These are phyloP conservation scores for Microdochium trichocladiopsis DNA, from an alignment of 2,329 filamentous ascomycete species.

Conservation along the genomic window DNA sequence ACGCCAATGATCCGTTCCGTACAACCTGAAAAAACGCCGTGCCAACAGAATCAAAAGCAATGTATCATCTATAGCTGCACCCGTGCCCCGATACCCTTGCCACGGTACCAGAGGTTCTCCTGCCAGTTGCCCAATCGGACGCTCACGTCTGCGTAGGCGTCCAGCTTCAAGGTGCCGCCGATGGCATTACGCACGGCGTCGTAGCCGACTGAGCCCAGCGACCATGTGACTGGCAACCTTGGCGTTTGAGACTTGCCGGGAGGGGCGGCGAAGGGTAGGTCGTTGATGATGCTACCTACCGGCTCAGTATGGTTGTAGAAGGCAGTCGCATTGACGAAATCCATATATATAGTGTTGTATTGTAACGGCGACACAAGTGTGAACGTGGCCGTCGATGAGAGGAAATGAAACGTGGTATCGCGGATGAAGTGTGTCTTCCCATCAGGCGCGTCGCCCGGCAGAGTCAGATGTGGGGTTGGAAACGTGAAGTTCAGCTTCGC, in stretches of 20 bases:
- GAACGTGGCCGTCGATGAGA: conserved; percentile 82
- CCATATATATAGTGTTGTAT: conserved; percentile 68
- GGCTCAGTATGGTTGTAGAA: conserved; percentile 75
- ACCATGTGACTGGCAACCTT: conserved; percentile 75
- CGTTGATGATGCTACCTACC: conserved; percentile 71
- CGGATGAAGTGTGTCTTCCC: conserved; percentile 65
- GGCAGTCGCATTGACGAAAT: conserved; percentile 75
- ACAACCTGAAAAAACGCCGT: neutral
- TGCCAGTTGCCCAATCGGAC: conserved; percentile 70
- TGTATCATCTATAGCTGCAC: conserved; percentile 37
- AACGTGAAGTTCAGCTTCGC: conserved; percentile 66
- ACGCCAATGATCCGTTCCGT: neutral
- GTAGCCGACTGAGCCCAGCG: conserved; percentile 70
- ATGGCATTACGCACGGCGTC: conserved; percentile 73
- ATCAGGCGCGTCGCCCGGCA: conserved; percentile 43
- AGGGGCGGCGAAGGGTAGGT: conserved; percentile 66
- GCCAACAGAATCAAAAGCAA: conserved; percentile 12
- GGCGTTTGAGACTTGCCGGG: conserved; percentile 70
- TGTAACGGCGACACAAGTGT: conserved; percentile 71
- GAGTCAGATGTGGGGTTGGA: conserved; percentile 58
- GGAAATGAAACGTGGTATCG: conserved; percentile 78
- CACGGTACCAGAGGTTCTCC: conserved; percentile 64
- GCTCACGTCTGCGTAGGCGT: conserved; percentile 69
- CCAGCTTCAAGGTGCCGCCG: conserved; percentile 71
- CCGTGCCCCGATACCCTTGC: conserved; percentile 63